Evolutionary conservation across 768 basidiomycete genomes (phyloP).

Genomic region (Leccinum subtestaceum): DNA sequence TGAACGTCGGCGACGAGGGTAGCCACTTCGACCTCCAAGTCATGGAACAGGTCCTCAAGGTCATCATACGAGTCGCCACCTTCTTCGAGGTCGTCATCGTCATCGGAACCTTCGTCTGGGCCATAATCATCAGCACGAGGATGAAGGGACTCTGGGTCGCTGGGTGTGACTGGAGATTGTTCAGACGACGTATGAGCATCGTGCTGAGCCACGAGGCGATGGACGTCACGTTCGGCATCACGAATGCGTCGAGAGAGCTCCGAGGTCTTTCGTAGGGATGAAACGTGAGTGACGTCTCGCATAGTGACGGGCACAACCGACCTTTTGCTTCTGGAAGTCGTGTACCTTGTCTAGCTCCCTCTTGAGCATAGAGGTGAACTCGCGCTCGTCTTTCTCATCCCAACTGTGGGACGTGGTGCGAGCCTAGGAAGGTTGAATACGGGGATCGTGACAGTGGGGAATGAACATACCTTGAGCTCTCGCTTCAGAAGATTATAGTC

Average conservation of each 20-base stretch:
- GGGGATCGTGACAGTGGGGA: not conserved
- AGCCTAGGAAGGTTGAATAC: slow-evolving; percentile 28
- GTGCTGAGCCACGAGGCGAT: slow-evolving; percentile 68
- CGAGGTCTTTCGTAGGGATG: slow-evolving; percentile 49
- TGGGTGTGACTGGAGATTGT: slow-evolving; percentile 20
- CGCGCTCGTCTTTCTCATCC: slow-evolving; percentile 75
- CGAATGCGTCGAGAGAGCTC: slow-evolving; percentile 82
- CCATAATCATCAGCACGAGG: slow-evolving; percentile 41
- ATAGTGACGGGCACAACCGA: slow-evolving; percentile 25
- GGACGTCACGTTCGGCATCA: slow-evolving; percentile 78
- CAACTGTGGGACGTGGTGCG: slow-evolving; percentile 59
- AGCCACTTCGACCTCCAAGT: slow-evolving; percentile 91
- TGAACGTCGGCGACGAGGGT: slow-evolving; percentile 91
- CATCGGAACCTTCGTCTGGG: slow-evolving; percentile 71
- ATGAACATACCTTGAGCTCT: slow-evolving; percentile 67
- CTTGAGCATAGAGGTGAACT: slow-evolving; percentile 78
- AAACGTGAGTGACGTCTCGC: slow-evolving; percentile 1
- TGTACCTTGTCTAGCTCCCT: slow-evolving; percentile 91
- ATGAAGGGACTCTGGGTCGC: slow-evolving; percentile 59
- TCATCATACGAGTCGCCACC: slow-evolving; percentile 63
- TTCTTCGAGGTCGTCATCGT: slow-evolving; percentile 44
- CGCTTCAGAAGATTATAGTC: slow-evolving; percentile 89
- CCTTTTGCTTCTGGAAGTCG: slow-evolving; percentile 90
- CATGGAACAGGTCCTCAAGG: slow-evolving; percentile 82
- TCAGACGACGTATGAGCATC: slow-evolving; percentile 23